phyloP scores from a whole-genome alignment of 225 moss, liverwort and hornwort species.

The Climacium dendroides region DNA sequence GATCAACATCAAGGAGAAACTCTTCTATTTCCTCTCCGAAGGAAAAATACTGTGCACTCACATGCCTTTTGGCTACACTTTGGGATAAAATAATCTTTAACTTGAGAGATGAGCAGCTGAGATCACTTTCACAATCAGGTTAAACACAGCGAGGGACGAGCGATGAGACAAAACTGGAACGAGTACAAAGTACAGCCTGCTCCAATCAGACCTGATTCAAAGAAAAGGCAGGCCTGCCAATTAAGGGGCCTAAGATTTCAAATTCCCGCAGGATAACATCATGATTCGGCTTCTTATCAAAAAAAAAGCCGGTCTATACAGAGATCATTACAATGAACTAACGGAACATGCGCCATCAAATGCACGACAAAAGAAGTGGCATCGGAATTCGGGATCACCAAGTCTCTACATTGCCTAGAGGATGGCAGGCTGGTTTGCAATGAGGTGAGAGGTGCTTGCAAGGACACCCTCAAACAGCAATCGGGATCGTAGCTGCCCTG shows the following conservation, averaged over 20 bases:
- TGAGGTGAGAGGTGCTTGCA: background rate
- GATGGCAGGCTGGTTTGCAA: background rate
- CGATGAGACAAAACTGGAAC: background rate
- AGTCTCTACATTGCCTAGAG: slow-evolving; percentile 10
- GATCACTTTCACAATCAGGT: background rate
- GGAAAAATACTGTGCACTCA: background rate
- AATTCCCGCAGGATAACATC: background rate
- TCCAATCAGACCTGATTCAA: background rate
- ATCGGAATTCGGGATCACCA: background rate
- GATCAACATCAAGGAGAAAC: background rate
- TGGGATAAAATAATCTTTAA: background rate
- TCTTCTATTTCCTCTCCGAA: background rate
- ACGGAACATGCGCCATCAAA: slow-evolving; percentile 16
- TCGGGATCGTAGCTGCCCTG: background rate
- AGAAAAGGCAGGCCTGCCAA: slow-evolving; percentile 1
- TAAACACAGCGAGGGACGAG: background rate
- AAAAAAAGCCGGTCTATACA: slow-evolving; percentile 20
- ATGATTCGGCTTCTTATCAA: background rate
- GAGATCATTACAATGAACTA: slow-evolving; percentile 17
- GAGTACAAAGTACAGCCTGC: background rate
- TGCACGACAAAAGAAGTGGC: slow-evolving; percentile 11
- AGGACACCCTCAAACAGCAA: background rate
- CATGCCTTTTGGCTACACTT: background rate
- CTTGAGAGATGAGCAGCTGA: background rate
- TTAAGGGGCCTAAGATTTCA: background rate